Percentiles rank a stretch among this genome's conserved stretches.
phyloP scores from a whole-genome alignment of 768 basidiomycete species.

The Naganishia randhawae region DNA sequence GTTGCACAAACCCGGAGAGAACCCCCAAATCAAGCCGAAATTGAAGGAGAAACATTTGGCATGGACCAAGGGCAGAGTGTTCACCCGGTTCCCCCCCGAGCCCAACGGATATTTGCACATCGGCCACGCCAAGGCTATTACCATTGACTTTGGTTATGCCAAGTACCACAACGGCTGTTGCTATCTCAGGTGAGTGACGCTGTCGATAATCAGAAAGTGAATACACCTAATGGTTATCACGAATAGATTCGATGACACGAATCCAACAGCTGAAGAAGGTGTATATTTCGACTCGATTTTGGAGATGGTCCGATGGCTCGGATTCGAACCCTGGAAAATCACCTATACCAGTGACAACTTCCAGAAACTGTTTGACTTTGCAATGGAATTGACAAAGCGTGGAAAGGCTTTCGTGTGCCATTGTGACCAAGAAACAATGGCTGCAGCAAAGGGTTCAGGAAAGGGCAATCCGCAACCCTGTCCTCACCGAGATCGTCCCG shows the following conservation, averaged over 20 bases:
- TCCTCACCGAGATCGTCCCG: slow-evolving; percentile 75
- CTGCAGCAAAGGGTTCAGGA: slow-evolving; percentile 59
- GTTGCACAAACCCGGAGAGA: slow-evolving; percentile 89
- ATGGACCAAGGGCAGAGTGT: slow-evolving; percentile 74
- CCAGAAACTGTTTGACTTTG: slow-evolving; percentile 75
- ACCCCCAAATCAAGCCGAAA: slow-evolving; percentile 74
- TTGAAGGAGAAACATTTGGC: slow-evolving; percentile 78
- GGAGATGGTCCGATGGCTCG: slow-evolving; percentile 92
- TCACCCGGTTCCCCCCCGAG: slow-evolving; percentile 97
- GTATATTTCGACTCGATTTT: slow-evolving; percentile 94
- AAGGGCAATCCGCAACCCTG: slow-evolving; percentile 77
- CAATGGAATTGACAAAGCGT: slow-evolving; percentile 78
- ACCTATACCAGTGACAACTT: slow-evolving; percentile 99
- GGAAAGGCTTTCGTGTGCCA: slow-evolving; percentile 95
- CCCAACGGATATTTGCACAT: slow-evolving; percentile 87
- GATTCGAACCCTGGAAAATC: slow-evolving; percentile 97
- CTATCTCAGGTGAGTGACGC: slow-evolving; percentile 62
- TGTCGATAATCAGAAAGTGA: not conserved
- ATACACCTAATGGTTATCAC: not conserved
- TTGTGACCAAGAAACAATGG: slow-evolving; percentile 60
- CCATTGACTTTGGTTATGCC: slow-evolving; percentile 97
- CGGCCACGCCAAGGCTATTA: slow-evolving; percentile 95
- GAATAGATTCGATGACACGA: slow-evolving; percentile 82
- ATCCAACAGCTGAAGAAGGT: slow-evolving; percentile 95
- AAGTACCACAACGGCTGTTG: slow-evolving; percentile 86